Base-by-base conservation (phyloP, 2,329 filamentous ascomycete genomes). In the Xylariales sp. region DNA sequence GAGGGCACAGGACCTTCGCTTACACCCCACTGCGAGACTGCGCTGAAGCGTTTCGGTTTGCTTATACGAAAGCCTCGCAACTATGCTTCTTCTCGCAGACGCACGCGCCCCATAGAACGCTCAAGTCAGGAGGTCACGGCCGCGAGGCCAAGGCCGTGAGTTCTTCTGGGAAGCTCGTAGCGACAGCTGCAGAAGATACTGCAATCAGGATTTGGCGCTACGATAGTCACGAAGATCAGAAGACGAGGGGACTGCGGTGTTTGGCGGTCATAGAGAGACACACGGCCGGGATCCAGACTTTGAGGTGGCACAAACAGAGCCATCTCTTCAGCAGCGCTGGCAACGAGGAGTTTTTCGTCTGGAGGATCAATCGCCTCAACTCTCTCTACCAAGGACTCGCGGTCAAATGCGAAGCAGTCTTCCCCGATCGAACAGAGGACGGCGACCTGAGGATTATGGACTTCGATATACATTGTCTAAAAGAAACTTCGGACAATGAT, bases 271-370 rank as follows among this genome's bases (percentile, higher is more conserved):
- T 95, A 15, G 83, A 88, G 49, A 79, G 78, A 41, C 93, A 98
- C 57, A 84, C 80, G 2, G 84, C 88, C 0, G 93, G 91, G 1
- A 78, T 97, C 6, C 91, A 96, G 59, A 76, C 82, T 46, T 68
- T 95, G 1, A 75, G 75, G 45, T 97, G 88, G 87, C 80, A 85
- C 2, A 73, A 78, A 34, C 77, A 83, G 2, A 61, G 69, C 1
- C 85, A 84, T 51, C 75, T 98, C 3, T 86, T 97, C 58, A 95
- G 87, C 49, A 90, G 88, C 53, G 88, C 80, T 5, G 93, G 90
- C 0, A 83, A 81, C 46, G 91, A 96, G 59, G 91, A 98, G 61
- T 84, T 97, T 48, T 91, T 84, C 52, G 75, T 90, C 9, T 98
- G 93, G 91, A 74, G 78, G 29, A 61, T 91, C 24, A 69, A 68